A percentile compares a stretch with the other conserved stretches of the same genome.
These are phyloP conservation scores for Stephania cephalantha DNA, from an alignment of 164 flowering plant species.

Conservation along the genomic window DNA sequence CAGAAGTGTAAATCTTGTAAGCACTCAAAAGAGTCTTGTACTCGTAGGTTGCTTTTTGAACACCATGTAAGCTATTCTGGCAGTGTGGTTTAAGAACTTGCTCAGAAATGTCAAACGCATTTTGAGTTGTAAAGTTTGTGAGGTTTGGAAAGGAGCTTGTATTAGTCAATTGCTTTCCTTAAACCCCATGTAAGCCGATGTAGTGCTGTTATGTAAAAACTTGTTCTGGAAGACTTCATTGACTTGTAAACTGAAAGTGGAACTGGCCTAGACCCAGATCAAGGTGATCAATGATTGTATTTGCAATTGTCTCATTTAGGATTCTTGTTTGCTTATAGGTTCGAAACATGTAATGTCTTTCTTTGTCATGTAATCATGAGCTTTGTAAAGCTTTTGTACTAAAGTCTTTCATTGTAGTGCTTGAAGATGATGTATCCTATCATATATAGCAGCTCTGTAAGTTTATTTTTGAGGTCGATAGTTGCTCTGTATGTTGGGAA, in stretches of 20 bases:
- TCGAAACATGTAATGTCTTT: neutral
- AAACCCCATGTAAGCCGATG: neutral
- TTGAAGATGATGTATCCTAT: neutral
- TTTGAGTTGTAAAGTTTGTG: conserved; percentile 1
- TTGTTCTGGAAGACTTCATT: neutral
- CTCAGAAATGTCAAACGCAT: neutral
- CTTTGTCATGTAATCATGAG: neutral
- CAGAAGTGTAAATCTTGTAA: neutral
- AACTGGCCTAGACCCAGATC: neutral
- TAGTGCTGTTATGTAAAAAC: neutral
- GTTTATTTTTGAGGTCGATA: no score
- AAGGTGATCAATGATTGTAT: neutral
- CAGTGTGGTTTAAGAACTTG: neutral
- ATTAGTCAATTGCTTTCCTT: neutral
- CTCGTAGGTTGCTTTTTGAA: neutral
- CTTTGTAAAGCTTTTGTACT: conserved; percentile 3
- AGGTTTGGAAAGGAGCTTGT: neutral
- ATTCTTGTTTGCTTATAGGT: neutral
- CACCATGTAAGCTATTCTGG: neutral
- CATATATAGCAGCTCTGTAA: neutral
- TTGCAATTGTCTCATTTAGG: neutral
- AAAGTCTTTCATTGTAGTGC: neutral
- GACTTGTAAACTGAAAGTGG: neutral
- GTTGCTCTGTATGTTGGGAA: neutral
- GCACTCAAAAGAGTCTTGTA: neutral